phyloP scores from a whole-genome alignment of 2,329 filamentous ascomycete genomes.

The Colletotrichum sp. region DNA sequence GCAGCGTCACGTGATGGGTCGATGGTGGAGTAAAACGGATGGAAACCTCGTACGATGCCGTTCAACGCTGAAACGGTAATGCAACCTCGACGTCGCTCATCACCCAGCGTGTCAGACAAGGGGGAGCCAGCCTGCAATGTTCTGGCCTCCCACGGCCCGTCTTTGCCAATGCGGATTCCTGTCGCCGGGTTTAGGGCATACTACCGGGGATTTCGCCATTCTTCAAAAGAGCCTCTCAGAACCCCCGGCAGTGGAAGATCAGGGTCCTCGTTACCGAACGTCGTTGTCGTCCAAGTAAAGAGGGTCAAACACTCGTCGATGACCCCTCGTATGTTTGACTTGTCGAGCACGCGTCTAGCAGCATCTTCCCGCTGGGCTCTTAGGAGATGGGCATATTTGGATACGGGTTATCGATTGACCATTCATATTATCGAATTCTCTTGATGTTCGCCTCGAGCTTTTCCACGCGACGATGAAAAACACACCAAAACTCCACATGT shows the following conservation, averaged over 20 bases:
- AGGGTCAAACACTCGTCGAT: not conserved
- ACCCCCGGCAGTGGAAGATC: not conserved
- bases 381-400: not conserved
- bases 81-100: constrained; percentile 7
- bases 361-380: not conserved
- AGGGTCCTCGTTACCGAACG: not conserved
- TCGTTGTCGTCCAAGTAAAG: not conserved
- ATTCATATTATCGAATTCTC: not conserved
- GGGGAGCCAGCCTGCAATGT: not conserved
- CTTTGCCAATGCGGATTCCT: not conserved
- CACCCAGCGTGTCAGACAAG: not conserved
- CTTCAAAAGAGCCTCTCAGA: not conserved
- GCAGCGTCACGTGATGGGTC: constrained; percentile 8
- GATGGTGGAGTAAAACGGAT: constrained; percentile 11
- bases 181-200: not conserved
- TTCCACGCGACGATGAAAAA: not conserved
- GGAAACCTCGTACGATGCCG: constrained; percentile 18
- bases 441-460: not conserved
- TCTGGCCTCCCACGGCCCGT: not conserved
- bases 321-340: not conserved
- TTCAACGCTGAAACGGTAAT: constrained; percentile 17
- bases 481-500: not conserved
- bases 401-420: not conserved
- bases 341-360: not conserved
- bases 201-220: not conserved